These are phyloP conservation scores for Magnusiomyces suaveolens DNA, from an alignment of 1,139 yeast species.

Conservation along the genomic window DNA sequence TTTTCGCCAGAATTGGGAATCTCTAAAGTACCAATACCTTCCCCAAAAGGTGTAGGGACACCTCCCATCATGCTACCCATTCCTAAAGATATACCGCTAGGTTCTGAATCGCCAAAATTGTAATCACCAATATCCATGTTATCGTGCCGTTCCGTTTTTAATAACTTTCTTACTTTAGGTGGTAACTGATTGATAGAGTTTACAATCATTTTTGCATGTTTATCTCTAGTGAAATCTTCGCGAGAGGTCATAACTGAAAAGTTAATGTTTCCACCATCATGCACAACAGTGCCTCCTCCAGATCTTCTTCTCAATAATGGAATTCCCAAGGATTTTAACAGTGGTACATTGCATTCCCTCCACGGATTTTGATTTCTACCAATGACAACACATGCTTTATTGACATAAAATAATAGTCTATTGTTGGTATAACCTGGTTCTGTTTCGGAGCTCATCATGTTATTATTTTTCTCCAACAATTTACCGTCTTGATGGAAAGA, in stretches of 20 bases:
- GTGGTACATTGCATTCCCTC: constrained; percentile 65
- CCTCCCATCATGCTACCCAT: background rate
- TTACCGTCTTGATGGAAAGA: constrained; percentile 11
- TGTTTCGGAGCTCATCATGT: background rate
- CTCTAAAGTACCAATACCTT: constrained; percentile 1
- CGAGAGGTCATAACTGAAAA: constrained; percentile 73
- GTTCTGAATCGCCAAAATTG: background rate
- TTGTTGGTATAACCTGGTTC: constrained; percentile 30
- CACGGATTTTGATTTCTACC: constrained; percentile 96
- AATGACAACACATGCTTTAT: constrained; percentile 79
- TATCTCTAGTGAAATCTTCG: constrained; percentile 52
- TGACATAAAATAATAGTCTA: constrained; percentile 62
- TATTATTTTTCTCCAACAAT: background rate
- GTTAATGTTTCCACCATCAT: constrained; percentile 85
- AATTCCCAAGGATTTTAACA: constrained; percentile 45
- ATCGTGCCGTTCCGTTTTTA: background rate
- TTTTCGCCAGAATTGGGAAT: constrained; percentile 1
- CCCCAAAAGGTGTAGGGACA: constrained; percentile 2
- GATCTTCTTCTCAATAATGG: constrained; percentile 71
- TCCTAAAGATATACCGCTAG: background rate
- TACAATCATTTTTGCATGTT: constrained; percentile 48
- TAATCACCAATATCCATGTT: background rate
- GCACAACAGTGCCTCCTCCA: constrained; percentile 98
- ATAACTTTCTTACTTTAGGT: constrained; percentile 4
- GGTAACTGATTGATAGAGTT: constrained; percentile 39